phyloP scores from a whole-genome alignment of 306 rosid genomes.

The Lathyrus tuberosus region DNA sequence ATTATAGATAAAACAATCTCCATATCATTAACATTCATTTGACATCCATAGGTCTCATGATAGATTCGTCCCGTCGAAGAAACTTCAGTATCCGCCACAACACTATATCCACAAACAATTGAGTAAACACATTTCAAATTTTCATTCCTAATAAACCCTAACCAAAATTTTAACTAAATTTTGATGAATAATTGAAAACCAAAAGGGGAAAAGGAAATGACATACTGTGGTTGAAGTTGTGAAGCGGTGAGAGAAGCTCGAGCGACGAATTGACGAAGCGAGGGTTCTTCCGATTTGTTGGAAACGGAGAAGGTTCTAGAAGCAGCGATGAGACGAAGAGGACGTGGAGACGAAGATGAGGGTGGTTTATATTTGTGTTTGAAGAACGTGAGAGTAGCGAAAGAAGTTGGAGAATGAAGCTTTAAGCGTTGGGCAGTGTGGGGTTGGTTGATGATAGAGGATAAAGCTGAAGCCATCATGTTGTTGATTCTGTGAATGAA shows the following conservation, averaged over 20 bases:
- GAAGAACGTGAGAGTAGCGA: constrained; percentile 38
- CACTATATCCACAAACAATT: constrained; percentile 51
- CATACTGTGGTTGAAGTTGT: constrained; percentile 59
- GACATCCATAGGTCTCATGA: constrained; percentile 98
- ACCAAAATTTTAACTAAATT: constrained; percentile 7
- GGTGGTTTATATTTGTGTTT: constrained; percentile 30
- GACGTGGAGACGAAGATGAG: constrained; percentile 22
- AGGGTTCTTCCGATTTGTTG: constrained; percentile 42
- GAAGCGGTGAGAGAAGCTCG: constrained; percentile 62
- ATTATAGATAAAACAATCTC: constrained; percentile 86
- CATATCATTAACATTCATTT: constrained; percentile 97
- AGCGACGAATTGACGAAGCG: constrained; percentile 54
- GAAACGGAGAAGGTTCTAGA: constrained; percentile 51
- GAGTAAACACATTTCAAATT: constrained; percentile 14
- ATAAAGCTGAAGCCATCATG: constrained; percentile 58
- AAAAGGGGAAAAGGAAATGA: neutral
- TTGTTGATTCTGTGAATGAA: neutral
- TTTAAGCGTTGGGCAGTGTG: constrained; percentile 51
- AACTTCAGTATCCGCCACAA: constrained; percentile 54
- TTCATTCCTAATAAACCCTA: constrained; percentile 26
- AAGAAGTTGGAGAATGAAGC: constrained; percentile 50
- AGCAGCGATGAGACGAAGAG: constrained; percentile 27
- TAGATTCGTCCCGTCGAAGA: constrained; percentile 73
- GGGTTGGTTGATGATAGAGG: constrained; percentile 63
- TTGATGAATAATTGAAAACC: neutral